phyloP scores from a whole-genome alignment of 2,329 filamentous ascomycete genomes.

The Cladosporium sp. region DNA sequence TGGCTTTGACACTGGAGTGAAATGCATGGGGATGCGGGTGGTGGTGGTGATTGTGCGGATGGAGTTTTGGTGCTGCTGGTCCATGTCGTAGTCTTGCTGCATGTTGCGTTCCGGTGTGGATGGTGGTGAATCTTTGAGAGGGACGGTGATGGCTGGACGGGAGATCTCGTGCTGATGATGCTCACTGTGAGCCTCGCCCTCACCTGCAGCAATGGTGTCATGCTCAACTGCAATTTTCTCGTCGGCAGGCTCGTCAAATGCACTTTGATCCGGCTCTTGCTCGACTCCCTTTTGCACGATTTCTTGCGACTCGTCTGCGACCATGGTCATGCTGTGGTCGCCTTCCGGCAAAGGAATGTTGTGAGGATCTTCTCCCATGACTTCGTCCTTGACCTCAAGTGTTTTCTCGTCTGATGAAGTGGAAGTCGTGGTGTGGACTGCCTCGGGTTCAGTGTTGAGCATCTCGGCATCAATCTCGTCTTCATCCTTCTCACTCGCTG shows the following conservation, averaged over 20 bases:
- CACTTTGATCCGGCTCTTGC: neutral
- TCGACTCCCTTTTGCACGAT: neutral
- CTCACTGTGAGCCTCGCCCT: neutral
- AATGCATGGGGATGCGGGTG: slow-evolving; percentile 50
- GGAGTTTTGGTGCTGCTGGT: slow-evolving; percentile 25
- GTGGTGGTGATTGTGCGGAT: slow-evolving; percentile 50
- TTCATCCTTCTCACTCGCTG: slow-evolving; percentile 61
- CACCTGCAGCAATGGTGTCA: neutral
- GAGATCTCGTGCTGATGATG: slow-evolving; percentile 47
- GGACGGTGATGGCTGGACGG: slow-evolving; percentile 12
- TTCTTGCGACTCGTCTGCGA: neutral
- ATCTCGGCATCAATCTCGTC: slow-evolving; percentile 27
- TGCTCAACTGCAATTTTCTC: neutral
- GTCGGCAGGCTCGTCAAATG: neutral
- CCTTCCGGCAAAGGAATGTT: slow-evolving; percentile 18
- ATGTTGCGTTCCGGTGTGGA: slow-evolving; percentile 26
- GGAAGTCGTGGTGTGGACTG: neutral
- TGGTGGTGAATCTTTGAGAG: slow-evolving; percentile 25
- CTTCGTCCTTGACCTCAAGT: slow-evolving; percentile 12
- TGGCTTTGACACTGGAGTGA: slow-evolving; percentile 43
- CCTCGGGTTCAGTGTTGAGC: neutral
- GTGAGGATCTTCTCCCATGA: slow-evolving; percentile 22
- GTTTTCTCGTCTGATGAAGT: neutral
- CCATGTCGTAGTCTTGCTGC: slow-evolving; percentile 26
- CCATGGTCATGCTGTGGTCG: slow-evolving; percentile 31